phyloP scores from a whole-genome alignment of 1,139 yeast genomes.

The Pichia sp. region DNA sequence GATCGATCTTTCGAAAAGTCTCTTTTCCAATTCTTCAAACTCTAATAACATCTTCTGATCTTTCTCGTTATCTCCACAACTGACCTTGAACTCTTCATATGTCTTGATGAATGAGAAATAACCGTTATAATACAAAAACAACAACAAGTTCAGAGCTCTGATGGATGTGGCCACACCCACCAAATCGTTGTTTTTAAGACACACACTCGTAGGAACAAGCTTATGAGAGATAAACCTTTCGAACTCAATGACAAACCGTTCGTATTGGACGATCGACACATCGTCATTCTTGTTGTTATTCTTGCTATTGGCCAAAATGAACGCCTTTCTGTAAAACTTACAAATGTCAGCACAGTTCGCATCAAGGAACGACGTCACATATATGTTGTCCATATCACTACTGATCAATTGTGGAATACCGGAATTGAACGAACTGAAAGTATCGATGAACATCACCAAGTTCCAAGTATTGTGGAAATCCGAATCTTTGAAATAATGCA shows the following conservation, averaged over 20 bases:
- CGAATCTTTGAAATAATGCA: constrained; percentile 13
- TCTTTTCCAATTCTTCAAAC: constrained; percentile 7
- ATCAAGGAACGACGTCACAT: constrained; percentile 8
- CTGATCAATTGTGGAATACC: constrained; percentile 24
- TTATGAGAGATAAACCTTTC: constrained; percentile 18
- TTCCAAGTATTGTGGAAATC: constrained; percentile 24
- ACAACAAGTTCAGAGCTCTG: constrained; percentile 14
- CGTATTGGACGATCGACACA: constrained; percentile 18
- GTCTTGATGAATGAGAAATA: constrained; percentile 15
- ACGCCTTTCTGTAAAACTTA: constrained; percentile 18
- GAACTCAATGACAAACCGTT: constrained; percentile 20
- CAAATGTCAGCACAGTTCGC: constrained; percentile 14
- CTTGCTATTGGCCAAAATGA: constrained; percentile 13
- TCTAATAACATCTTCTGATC: constrained; percentile 1
- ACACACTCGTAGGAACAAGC: constrained; percentile 13
- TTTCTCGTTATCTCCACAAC: background rate
- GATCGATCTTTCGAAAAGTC: constrained; percentile 13
- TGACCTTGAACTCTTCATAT: background rate
- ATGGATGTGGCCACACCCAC: constrained; percentile 16
- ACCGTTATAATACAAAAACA: constrained; percentile 16
- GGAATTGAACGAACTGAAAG: constrained; percentile 24
- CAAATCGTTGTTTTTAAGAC: constrained; percentile 14
- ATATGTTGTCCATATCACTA: constrained; percentile 10
- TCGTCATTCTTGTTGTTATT: background rate
- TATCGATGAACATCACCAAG: constrained; percentile 23